Base-by-base conservation (phyloP, 257 asterid species). In the Forsythia suspensa region DNA sequence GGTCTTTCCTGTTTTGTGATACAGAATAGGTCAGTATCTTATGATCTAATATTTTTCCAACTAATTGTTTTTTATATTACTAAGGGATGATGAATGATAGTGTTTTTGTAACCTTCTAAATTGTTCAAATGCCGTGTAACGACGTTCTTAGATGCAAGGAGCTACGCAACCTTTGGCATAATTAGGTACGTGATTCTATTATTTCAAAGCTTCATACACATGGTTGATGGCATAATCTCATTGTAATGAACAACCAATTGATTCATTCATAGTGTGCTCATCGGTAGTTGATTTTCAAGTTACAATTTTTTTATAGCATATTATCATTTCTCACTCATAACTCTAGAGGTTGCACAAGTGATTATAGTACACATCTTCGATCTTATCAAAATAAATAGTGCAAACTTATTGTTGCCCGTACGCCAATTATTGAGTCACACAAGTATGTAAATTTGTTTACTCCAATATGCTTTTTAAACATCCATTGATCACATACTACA, bases 321-420 rank as follows among this genome's bases (percentile, higher is more conserved):
- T 72, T 55, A 46, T 41, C 72, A 51, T 79, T 15, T 69, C 73
- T 73, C 24, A 73, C 76, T 69, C 74, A 48, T 70, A 42, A 73
- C 66, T 6, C 81, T 81, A 79, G 90, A 95, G 99, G 99, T 95
- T 74, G 98, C 92, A 73, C 99, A 95, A 88, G 98, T 95, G 73
- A 85, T 93, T 80, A 89, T 96, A 86, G 99, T 93, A 88, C 99
- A 39, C 93, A 91, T 77, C 24, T 24, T 24, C 24, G 99, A 93
- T 73, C 97, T 93, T 77, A 90, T 93, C 39, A 93, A 89, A 86
- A 89, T 95, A 24, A 24, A 81, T 95, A 95, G 76, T 93, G 96
- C 69, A 98, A 95, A 83, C 98, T 95, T 78, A 79, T 89, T 63
- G 84, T 90, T 80, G 92, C 97, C 40, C 98, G 99, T 43, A 73